These are phyloP conservation scores for Petunia axillaris DNA, from an alignment of 257 asterid species.

Conservation along the genomic window DNA sequence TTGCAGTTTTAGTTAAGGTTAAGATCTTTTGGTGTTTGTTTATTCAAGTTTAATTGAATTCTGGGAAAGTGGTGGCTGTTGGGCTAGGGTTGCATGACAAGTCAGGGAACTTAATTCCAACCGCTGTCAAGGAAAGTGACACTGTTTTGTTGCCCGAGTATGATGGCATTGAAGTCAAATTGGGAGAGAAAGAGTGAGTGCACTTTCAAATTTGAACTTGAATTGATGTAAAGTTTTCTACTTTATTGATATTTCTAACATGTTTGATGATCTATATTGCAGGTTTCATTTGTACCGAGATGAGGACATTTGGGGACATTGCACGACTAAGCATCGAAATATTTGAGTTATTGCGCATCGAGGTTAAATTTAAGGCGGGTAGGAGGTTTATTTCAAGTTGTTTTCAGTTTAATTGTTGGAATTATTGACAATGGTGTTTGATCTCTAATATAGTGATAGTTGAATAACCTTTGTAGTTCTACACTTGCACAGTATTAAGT, in stretches of 20 bases:
- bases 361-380: too few relatives aligned
- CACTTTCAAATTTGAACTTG: background rate
- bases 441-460: background rate
- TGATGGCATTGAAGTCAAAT: constrained; percentile 84
- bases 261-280: constrained; percentile 31
- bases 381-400: too few relatives aligned
- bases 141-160: constrained; percentile 90
- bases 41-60: constrained; percentile 40
- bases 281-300: constrained; percentile 68
- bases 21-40: background rate
- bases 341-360: background rate
- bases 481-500: background rate
- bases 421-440: constrained; percentile 1
- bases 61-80: constrained; percentile 83
- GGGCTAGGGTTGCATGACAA: constrained; percentile 76
- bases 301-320: constrained; percentile 67
- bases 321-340: constrained; percentile 39
- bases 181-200: constrained; percentile 89
- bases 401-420: background rate
- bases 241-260: background rate
- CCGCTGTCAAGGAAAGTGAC: constrained; percentile 86
- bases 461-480: constrained; percentile 10
- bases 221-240: background rate
- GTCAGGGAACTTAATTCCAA: constrained; percentile 64
- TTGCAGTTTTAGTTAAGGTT: background rate